Evolutionary conservation across 352 stramenopile genomes (phyloP), one percentile per base, ranked within the genome.

Genomic region (Phytophthora capsici): DNA sequence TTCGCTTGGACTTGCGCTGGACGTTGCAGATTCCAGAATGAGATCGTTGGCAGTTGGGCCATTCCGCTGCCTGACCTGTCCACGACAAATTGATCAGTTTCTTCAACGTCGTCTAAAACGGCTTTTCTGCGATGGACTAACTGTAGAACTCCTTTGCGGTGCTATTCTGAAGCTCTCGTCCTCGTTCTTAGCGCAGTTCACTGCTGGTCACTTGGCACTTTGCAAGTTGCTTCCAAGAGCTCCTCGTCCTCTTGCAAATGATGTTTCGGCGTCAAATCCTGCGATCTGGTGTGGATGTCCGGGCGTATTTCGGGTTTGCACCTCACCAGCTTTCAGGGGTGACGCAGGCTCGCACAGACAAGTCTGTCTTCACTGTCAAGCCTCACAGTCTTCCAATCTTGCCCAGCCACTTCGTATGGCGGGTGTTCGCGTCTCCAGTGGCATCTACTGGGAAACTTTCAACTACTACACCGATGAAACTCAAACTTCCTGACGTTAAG

Each of bases 291-390:
- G 45, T 41, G 14, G 60, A 40, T 28, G 26, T 62, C n/a, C 36
- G 43, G 0, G 63, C 57, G 0, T 47, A 69, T 23, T 58, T 73
- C 5, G 65, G 65, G 7, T 73, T 73, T 30, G 53, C 53, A 10
- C 65, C 65, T 30, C 65, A 73, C 19, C 65, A 73, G 49, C 47
- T 73, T 9, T 65, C 65, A 1, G 65, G 26, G 0, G 32, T 69
- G n/a, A 12, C 45, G 4, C 65, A 73, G 32, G 6, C 51, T 28
- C 49, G 22, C 44, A 68, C 46, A 22, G 65, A 73, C 38, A 69
- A 52, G n/a, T 13, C 41, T 5, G 23, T 25, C 7, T 51, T 50
- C 14, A 48, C 53, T n/a, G 41, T 63, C 12, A 68, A 63, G 37
- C 50, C 47, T 19, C 60, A 74, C 32, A 61, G 37, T 13, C 41